These are phyloP conservation scores for Ophiostoma angusticollis DNA, from an alignment of 2,329 filamentous ascomycete genomes.

Conservation along the genomic window DNA sequence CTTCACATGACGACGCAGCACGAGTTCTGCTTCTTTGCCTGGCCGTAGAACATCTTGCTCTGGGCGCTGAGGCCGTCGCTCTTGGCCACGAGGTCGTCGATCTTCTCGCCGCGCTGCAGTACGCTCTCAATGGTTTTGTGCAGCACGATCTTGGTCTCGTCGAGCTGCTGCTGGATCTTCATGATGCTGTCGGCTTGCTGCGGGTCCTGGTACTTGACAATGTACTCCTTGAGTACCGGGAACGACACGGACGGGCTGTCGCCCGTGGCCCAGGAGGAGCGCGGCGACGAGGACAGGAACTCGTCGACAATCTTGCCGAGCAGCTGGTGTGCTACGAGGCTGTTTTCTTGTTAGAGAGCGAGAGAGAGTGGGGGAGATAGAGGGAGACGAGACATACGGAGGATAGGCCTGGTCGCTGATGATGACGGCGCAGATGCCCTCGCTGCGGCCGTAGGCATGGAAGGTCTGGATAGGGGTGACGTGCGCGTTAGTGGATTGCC, in stretches of 20 bases:
- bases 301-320: conserved; percentile 80
- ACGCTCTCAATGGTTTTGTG: conserved; percentile 91
- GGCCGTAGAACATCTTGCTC: conserved; percentile 92
- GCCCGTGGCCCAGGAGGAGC: conserved; percentile 49
- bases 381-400: conserved; percentile 18
- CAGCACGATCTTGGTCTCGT: conserved; percentile 93
- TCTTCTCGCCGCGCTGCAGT: conserved; percentile 87
- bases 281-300: conserved; percentile 59
- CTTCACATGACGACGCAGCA: conserved; percentile 58
- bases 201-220: conserved; percentile 67
- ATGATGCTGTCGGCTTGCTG: conserved; percentile 78
- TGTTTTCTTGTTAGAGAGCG: conserved; percentile 1
- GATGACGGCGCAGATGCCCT: conserved; percentile 64
- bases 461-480: conserved; percentile 29
- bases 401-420: conserved; percentile 68
- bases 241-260: conserved; percentile 41
- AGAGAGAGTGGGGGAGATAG: too few relatives aligned
- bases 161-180: conserved; percentile 92
- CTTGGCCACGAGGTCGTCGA: conserved; percentile 87
- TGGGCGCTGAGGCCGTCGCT: conserved; percentile 79
- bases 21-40: conserved; percentile 71
- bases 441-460: conserved; percentile 63
- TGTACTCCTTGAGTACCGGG: conserved; percentile 67
- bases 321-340: conserved; percentile 69
- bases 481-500: too few relatives aligned